Evolutionary conservation across 1,139 yeast genomes (phyloP).

Genomic region (Nadsonia starkeyi-henricii): DNA sequence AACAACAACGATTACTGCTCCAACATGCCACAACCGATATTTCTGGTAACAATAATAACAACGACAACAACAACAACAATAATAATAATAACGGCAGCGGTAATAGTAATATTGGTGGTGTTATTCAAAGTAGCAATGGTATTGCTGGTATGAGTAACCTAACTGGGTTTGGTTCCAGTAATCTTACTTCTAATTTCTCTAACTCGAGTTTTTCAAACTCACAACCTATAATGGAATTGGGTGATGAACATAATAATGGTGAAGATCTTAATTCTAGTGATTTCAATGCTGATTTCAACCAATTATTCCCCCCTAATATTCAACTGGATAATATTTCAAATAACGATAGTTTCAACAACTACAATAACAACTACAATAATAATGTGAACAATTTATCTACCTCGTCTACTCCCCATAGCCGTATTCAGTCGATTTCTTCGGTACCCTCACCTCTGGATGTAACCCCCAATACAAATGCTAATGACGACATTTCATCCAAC

Average conservation of each 20-base stretch:
- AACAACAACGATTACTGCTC: slow-evolving; percentile 13
- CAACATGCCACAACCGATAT: slow-evolving; percentile 12
- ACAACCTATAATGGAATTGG: background rate
- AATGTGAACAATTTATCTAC: background rate
- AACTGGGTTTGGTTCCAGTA: background rate
- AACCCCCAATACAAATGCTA: background rate
- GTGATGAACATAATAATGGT: background rate
- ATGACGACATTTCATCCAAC: too few species aligned
- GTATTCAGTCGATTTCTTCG: background rate
- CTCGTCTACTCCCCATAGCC: background rate
- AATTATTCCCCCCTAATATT: background rate
- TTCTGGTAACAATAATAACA: slow-evolving; percentile 6
- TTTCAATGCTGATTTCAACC: background rate
- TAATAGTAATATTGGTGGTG: background rate
- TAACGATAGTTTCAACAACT: too few species aligned
- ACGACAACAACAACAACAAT: slow-evolving; percentile 3
- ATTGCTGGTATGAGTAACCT: background rate
- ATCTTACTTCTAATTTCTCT: background rate
- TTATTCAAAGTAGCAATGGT: background rate
- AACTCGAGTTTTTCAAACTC: background rate
- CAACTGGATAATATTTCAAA: too few species aligned
- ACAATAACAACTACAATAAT: background rate
- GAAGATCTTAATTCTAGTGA: background rate
- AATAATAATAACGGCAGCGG: slow-evolving; percentile 1
- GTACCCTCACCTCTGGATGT: background rate